Percentiles rank a stretch among this genome's conserved stretches.
phyloP scores from a whole-genome alignment of 2,329 filamentous ascomycete species.

The Exophiala phaeomuriformis region DNA sequence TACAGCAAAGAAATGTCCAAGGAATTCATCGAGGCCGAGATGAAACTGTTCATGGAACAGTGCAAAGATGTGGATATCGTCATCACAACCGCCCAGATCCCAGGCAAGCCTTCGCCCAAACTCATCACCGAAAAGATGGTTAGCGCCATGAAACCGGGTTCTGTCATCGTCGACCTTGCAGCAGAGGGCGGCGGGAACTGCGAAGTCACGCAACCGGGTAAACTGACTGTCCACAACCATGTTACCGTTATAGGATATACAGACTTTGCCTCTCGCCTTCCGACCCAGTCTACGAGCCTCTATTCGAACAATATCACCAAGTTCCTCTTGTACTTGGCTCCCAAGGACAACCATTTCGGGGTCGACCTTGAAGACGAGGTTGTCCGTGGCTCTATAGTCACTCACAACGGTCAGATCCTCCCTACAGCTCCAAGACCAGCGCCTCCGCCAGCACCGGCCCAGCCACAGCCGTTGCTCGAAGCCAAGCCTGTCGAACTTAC shows the following conservation, averaged over 20 bases:
- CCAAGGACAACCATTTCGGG: slow-evolving; percentile 69
- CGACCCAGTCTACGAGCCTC: slow-evolving; percentile 80
- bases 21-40: slow-evolving; percentile 85
- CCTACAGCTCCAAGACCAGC: slow-evolving; percentile 66
- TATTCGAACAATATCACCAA: slow-evolving; percentile 95
- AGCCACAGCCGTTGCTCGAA: slow-evolving; percentile 47
- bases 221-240: slow-evolving; percentile 63
- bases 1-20: slow-evolving; percentile 94
- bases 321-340: slow-evolving; percentile 72
- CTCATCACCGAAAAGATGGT: slow-evolving; percentile 76
- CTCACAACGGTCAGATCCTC: slow-evolving; percentile 66
- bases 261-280: slow-evolving; percentile 75
- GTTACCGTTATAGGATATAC: slow-evolving; percentile 89
- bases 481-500: slow-evolving; percentile 61
- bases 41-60: slow-evolving; percentile 86
- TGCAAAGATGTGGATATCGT: slow-evolving; percentile 85
- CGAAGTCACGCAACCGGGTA: slow-evolving; percentile 67
- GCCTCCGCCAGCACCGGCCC: slow-evolving; percentile 49
- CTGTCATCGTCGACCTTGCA: slow-evolving; percentile 79
- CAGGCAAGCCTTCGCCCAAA: slow-evolving; percentile 72
- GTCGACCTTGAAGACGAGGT: slow-evolving; percentile 79
- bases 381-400: slow-evolving; percentile 76
- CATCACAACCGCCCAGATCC: slow-evolving; percentile 86
- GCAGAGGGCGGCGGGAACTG: slow-evolving; percentile 86
- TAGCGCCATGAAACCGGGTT: slow-evolving; percentile 80